Conservation (phyloP, 2,329 filamentous ascomycete genomes). For the Epichloe amarillans region DNA sequence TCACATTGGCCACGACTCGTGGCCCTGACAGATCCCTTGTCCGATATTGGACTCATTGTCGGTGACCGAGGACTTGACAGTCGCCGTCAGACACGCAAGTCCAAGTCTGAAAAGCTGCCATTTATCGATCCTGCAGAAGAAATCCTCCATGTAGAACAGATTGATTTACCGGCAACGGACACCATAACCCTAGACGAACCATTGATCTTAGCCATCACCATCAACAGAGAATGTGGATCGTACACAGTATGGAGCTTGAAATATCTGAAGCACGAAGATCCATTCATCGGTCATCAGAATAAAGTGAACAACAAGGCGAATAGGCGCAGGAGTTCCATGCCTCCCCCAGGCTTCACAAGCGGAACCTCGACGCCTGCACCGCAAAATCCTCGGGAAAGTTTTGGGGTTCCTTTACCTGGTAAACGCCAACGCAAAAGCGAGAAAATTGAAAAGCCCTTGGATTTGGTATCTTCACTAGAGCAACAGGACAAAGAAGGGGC, state of each 20-base stretch:
- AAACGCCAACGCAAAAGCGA: slow-evolving; percentile 42
- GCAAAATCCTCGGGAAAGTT: slow-evolving; percentile 61
- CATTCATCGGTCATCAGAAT: slow-evolving; percentile 34
- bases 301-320: slow-evolving; percentile 31
- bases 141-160: slow-evolving; percentile 66
- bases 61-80: slow-evolving; percentile 34
- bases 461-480: slow-evolving; percentile 59
- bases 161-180: slow-evolving; percentile 39
- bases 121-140: slow-evolving; percentile 68
- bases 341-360: slow-evolving; percentile 57
- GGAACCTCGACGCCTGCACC: slow-evolving; percentile 67
- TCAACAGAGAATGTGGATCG: slow-evolving; percentile 61
- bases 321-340: slow-evolving; percentile 49
- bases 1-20: slow-evolving; percentile 64
- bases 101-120: slow-evolving; percentile 26
- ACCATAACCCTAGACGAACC: slow-evolving; percentile 27
- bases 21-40: slow-evolving; percentile 71
- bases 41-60: slow-evolving; percentile 75
- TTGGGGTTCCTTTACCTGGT: slow-evolving; percentile 45
- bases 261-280: slow-evolving; percentile 58
- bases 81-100: slow-evolving; percentile 17
- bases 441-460: slow-evolving; percentile 37
- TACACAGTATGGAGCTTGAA: slow-evolving; percentile 78
- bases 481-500: slow-evolving; percentile 44
- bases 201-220: slow-evolving; percentile 65